Percentiles rank a stretch among this genome's conserved stretches.
phyloP scores from a whole-genome alignment of 2,329 filamentous ascomycete genomes.

The Sordariomycetes sp. region DNA sequence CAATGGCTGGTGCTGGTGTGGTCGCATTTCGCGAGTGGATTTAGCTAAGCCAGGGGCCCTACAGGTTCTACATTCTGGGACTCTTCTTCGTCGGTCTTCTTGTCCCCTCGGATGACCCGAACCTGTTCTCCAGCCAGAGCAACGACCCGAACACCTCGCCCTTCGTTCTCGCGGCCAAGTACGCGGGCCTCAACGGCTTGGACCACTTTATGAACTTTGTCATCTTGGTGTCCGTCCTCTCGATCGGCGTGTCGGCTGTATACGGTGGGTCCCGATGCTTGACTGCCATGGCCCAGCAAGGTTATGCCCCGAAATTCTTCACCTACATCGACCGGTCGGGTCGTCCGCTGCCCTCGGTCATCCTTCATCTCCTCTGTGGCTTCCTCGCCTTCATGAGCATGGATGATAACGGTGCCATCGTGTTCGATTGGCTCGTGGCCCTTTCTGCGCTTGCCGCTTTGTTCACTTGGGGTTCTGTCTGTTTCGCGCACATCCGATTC shows the following conservation, averaged over 20 bases:
- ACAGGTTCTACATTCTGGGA: slow-evolving; percentile 30
- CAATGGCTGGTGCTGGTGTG: neutral
- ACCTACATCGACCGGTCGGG: slow-evolving; percentile 39
- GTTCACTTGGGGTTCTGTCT: slow-evolving; percentile 55
- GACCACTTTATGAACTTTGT: slow-evolving; percentile 39
- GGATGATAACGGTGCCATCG: slow-evolving; percentile 27
- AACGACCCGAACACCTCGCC: slow-evolving; percentile 25
- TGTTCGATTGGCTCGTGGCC: slow-evolving; percentile 53
- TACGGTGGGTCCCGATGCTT: slow-evolving; percentile 43
- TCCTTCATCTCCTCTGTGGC: slow-evolving; percentile 29
- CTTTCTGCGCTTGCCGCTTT: slow-evolving; percentile 49
- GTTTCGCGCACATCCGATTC: slow-evolving; percentile 55
- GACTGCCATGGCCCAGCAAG: slow-evolving; percentile 39
- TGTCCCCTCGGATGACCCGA: slow-evolving; percentile 24
- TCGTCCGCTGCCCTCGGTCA: slow-evolving; percentile 32
- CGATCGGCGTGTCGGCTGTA: slow-evolving; percentile 38
- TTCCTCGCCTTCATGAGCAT: slow-evolving; percentile 32
- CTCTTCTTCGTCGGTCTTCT: slow-evolving; percentile 34
- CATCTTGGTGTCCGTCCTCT: slow-evolving; percentile 39
- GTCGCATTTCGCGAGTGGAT: neutral
- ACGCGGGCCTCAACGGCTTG: slow-evolving; percentile 31
- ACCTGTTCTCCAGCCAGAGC: slow-evolving; percentile 23
- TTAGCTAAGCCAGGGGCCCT: neutral
- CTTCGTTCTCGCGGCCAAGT: slow-evolving; percentile 34
- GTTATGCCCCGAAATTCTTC: slow-evolving; percentile 39